A percentile compares a stretch with the other conserved stretches of the same genome.
Evolutionary conservation across 495 filamentous ascomycete genomes (phyloP).

Genomic region (Neurospora pannonica): DNA sequence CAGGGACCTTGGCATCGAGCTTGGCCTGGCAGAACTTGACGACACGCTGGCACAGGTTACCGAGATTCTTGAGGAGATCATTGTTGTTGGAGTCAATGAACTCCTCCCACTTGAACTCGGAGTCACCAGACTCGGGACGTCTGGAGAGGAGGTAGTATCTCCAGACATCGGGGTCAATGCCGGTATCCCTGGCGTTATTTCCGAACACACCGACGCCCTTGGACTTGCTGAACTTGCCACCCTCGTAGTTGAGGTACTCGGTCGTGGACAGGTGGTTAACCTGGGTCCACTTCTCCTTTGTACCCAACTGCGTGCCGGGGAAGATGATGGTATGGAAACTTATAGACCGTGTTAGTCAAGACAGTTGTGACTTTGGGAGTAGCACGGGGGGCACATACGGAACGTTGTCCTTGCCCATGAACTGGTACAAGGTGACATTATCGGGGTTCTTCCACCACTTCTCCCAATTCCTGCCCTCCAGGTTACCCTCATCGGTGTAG

Average conservation of each 20-base stretch:
- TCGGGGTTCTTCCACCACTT: conserved; percentile 91
- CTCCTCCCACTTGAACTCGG: conserved; percentile 76
- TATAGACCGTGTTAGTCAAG: background rate
- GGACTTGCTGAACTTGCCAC: conserved; percentile 92
- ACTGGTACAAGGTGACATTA: conserved; percentile 86
- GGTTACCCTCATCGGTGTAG: conserved; percentile 53
- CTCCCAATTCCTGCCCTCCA: conserved; percentile 57
- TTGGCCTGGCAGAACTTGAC: conserved; percentile 82
- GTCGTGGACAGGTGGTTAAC: conserved; percentile 82
- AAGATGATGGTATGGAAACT: conserved; percentile 85
- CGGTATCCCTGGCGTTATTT: conserved; percentile 77
- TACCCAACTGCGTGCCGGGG: conserved; percentile 78
- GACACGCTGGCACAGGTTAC: conserved; percentile 89
- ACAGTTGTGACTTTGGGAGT: background rate
- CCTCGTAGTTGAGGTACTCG: conserved; percentile 94
- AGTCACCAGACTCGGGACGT: conserved; percentile 81
- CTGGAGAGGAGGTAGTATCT: conserved; percentile 84
- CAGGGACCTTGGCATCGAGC: conserved; percentile 60
- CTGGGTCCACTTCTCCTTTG: conserved; percentile 80
- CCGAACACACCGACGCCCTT: conserved; percentile 86
- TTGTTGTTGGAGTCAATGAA: conserved; percentile 87
- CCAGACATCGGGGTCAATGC: conserved; percentile 82
- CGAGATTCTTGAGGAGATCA: conserved; percentile 80
- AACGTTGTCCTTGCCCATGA: conserved; percentile 97
- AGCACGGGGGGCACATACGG: conserved; percentile 25